Evolutionary conservation across 257 asterid genomes (phyloP).

Genomic region (Lycium ferocissimum): DNA sequence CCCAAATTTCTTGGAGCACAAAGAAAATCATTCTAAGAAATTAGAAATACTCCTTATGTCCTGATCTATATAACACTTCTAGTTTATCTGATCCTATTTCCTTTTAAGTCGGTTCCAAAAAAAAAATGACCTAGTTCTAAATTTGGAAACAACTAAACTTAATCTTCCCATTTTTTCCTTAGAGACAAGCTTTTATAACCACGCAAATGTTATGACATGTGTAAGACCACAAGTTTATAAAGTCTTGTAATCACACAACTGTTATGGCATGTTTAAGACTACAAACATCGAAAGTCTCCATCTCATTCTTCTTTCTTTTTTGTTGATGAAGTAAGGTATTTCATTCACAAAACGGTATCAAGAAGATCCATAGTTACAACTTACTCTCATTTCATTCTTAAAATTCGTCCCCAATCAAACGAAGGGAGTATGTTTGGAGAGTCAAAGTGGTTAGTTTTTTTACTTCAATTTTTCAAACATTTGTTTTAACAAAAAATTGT

Average conservation of each 20-base stretch:
- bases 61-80: neutral
- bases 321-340: too few species aligned
- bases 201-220: neutral
- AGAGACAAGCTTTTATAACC: neutral
- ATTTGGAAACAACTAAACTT: neutral
- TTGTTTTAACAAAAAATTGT: neutral
- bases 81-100: neutral
- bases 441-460: neutral
- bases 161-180: neutral
- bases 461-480: neutral
- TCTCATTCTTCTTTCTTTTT: too few species aligned
- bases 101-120: neutral
- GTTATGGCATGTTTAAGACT: neutral
- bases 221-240: neutral
- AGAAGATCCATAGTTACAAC: too few species aligned
- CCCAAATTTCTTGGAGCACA: conserved; percentile 15
- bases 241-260: too few species aligned
- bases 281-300: neutral
- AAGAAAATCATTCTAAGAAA: conserved; percentile 24
- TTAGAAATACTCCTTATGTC: conserved; percentile 10
- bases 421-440: neutral
- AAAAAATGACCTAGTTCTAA: neutral
- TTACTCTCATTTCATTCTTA: too few species aligned
- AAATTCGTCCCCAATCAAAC: neutral
- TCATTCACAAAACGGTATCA: too few species aligned